Base-by-base conservation (phyloP, 2,329 filamentous ascomycete species). In the Hymenoscyphus fructigenus region DNA sequence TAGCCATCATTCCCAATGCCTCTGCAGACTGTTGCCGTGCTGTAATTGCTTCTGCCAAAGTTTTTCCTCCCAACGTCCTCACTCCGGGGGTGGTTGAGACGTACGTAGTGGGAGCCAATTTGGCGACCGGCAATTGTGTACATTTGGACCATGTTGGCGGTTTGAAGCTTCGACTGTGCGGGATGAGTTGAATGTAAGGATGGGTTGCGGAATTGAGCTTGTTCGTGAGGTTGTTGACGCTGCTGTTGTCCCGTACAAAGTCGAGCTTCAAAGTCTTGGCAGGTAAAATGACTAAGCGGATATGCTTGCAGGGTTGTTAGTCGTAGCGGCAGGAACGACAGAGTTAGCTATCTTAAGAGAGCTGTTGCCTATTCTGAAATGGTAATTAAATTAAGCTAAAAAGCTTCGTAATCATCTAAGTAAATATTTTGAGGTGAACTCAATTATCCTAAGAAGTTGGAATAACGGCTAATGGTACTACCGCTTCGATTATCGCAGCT, bases 31-130 rank as follows among this genome's bases (percentile, higher is more conserved):
- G 23, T 15, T 23, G 20, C 6, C 14, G 15, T 34, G 23, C 44
- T 47, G 60, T 61, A 69, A 68, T 69, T 65, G 64, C 57, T n/a
- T 15, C 32, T 59, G 55, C 26, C 44, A 28, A 65, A 68, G 65
- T 65, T 64, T 65, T 65, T 59, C 64, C 57, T 60, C 64, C 57
- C 20, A 68, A 62, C 56, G 65, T 68, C 59, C n/a, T 41, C 44
- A 41, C 38, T 41, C 23, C n/a, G 58, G 56, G 36, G 36, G 23
- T 26, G 55, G 62, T 50, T 55, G 44, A n/a, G 41, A 73, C 73
- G 23, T 72, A 76, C 74, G 50, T 67, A 69, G 68, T 76, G 75
- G 57, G 75, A 75, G 69, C 73, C 74, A 70, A 76, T 66, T 69
- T 76, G 72, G 67, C 70, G 71, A 68, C 75, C 75, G 60, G 71